Evolutionary conservation across 2,329 filamentous ascomycete species (phyloP), one percentile per base, ranked within the genome.

Genomic region (Cladophialophora psammophila): DNA sequence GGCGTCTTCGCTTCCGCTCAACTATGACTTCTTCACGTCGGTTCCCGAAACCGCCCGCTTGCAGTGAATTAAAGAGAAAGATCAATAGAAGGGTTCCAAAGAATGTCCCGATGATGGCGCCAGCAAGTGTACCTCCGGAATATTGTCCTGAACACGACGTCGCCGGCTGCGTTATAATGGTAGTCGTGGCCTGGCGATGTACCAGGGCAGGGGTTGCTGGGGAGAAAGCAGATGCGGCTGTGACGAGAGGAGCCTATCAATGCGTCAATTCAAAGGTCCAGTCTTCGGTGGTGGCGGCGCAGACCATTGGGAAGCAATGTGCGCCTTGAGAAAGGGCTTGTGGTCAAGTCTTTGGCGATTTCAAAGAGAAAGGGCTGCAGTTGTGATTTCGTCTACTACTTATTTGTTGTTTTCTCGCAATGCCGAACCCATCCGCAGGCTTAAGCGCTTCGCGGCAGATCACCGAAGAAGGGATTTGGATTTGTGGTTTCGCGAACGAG

Each of bases 61-160:
- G 36, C 31, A 71, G 40, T 15, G 67, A 66, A 20, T 68, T 68
- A 60, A 70, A 72, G 7, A 74, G 68, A 52, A 69, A 74, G 35
- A 74, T 60, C 32, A 74, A 48, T 4, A 74, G 63, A 8, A 74
- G 60, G 0, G 72, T 74, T 31, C 72, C 72, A 50, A 72, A 72
- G 53, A 74, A 72, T 26, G 71, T 72, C 4, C 72, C 72, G 32
- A 74, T 55, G 48, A 74, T 73, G 2, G 72, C 68, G 26, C 72
- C 72, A 3, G 72, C 72, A 7, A 74, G 68, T 12, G 71, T 71
- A 20, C 72, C 72, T 20, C 71, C 71, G 12, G 66, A 69, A 52
- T 74, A 74, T 60, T 73, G 71, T 45, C 71, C 71, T 31, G 65
- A 64, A 54, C 70, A 72, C 13, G 69, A 63, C 26, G 66, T 42